Base-by-base conservation (phyloP, 176 grass and related monocot species). In the Urochloa ruziziensis region DNA sequence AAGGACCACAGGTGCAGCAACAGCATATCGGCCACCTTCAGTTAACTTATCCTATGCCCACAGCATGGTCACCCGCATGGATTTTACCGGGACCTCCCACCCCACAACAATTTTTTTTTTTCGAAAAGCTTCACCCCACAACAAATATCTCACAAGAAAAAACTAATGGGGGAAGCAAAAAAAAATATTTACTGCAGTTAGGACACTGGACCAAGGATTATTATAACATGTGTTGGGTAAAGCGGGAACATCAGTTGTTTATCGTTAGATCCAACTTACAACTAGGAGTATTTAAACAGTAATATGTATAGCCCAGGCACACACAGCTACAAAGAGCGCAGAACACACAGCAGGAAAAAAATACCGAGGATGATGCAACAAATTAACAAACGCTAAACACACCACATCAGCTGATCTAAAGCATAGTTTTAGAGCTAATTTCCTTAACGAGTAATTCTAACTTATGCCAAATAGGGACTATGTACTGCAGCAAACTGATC, bases 211-310 rank as follows among this genome's bases (percentile, higher is more conserved):
- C 28, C 52, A 8, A 70, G 72, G 30, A 61, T 77, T 72, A 86
- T 85, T 71, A 47, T 86, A 86, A 32, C 23, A 44, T 3, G 63
- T 82, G 88, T 4, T 86, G 56, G 21, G 40, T 43, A 78, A 78
- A 82, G 78, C 13, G 71, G 78, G 78, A 46, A 54, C 78, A 77
- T 35, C 27, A 39, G 17, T 78, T 73, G 48, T 86, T 78, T 86
- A 90, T 65, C 82, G 78, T 59, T 72, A 76, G 72, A 86, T 90
- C 71, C 70, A 63, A 12, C 42, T 32, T 32, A 65, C 9, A 53
- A 5, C 23, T 28, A 74, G 10, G 14, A 81, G 15, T 58, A 47
- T 28, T 65, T 12, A 13, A 67, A 47, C 27, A 74, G 60, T 25
- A 62, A 54, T 58, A 23, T 5, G 30, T 18, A 36, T 61, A 64